A percentile compares a stretch with the other conserved stretches of the same genome.
Evolutionary conservation across 1,284 basidiomycete genomes (phyloP).

Genomic region (Rugosomyces carneus): DNA sequence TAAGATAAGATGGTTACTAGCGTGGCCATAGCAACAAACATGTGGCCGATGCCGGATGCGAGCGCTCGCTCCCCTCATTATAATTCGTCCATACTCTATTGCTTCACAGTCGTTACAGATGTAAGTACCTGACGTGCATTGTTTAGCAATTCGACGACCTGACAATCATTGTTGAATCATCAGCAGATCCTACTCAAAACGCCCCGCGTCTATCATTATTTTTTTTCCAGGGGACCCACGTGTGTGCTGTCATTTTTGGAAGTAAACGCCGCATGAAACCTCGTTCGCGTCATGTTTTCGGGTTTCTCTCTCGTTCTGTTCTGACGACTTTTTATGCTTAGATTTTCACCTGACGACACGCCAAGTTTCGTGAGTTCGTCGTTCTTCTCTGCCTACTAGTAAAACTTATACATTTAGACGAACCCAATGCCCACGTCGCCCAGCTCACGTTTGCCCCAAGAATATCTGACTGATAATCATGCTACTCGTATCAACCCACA

Average conservation of each 20-base stretch:
- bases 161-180: not conserved
- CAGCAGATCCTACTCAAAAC: not conserved
- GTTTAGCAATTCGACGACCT: not conserved
- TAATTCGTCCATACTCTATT: too few species aligned
- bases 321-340: not conserved
- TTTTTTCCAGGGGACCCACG: not conserved
- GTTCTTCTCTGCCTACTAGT: not conserved
- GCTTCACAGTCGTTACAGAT: not conserved
- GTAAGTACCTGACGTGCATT: not conserved
- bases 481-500: not conserved
- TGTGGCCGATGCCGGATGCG: too few species aligned
- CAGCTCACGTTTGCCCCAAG: not conserved
- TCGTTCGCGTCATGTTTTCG: not conserved
- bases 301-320: not conserved
- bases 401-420: not conserved
- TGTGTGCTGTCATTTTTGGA: not conserved
- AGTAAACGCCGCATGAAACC: not conserved
- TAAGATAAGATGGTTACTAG: too few species aligned
- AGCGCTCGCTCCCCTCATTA: too few species aligned
- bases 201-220: not conserved
- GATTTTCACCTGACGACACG: not conserved
- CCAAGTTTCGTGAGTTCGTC: not conserved
- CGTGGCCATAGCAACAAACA: too few species aligned
- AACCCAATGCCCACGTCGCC: not conserved
- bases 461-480: not conserved